Conservation (phyloP, 257 asterid genomes). For the Nicotiana tomentosiformis region DNA sequence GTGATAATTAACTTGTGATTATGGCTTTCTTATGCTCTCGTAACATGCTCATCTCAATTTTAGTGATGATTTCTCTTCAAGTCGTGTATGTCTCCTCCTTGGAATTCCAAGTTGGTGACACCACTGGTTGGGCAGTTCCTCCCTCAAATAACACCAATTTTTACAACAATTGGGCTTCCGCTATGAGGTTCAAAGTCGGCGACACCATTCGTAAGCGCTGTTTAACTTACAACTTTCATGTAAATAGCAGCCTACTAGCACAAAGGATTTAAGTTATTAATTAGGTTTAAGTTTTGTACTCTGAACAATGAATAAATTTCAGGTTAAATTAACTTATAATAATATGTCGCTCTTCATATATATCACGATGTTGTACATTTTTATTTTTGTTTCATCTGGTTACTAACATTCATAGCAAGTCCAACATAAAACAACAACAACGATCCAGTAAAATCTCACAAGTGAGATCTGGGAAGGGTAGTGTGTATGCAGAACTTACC, state of each 20-base stretch:
- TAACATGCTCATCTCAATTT: background rate
- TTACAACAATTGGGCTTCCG: slow-evolving; percentile 65
- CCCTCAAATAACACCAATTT: slow-evolving; percentile 27
- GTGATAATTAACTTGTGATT: too few relatives aligned
- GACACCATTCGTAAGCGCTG: slow-evolving; percentile 56
- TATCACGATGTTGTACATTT: too few relatives aligned
- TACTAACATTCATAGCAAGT: too few relatives aligned
- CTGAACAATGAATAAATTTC: background rate
- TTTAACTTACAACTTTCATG: background rate
- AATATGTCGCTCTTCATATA: too few relatives aligned
- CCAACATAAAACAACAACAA: too few relatives aligned
- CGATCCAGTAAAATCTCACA: too few relatives aligned
- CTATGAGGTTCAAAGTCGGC: slow-evolving; percentile 46
- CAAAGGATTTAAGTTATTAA: background rate
- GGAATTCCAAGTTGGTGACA: slow-evolving; percentile 53
- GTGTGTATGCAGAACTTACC: too few relatives aligned
- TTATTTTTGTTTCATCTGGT: background rate
- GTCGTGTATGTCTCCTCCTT: slow-evolving; percentile 15
- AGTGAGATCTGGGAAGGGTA: too few relatives aligned
- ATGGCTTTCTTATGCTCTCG: slow-evolving; percentile 6
- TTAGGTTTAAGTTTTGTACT: background rate
- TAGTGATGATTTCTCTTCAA: slow-evolving; percentile 8
- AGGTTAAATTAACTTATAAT: too few relatives aligned
- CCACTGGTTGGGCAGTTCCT: slow-evolving; percentile 62
- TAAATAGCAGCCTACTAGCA: background rate